Base-by-base conservation (phyloP, 2,329 filamentous ascomycete species). In the Cercospora janseana region DNA sequence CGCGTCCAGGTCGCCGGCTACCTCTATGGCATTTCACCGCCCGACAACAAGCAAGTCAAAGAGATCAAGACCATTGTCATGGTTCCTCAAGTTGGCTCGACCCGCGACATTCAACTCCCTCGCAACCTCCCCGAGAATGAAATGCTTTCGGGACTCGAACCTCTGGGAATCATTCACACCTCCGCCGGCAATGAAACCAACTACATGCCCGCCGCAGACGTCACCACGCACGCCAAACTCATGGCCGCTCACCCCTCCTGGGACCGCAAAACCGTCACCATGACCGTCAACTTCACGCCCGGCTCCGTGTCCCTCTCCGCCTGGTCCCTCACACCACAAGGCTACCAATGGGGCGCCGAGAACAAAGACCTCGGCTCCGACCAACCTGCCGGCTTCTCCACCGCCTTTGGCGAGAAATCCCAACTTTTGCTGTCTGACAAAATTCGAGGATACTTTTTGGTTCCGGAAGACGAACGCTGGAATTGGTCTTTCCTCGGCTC, bases 401-500 rank as follows among this genome's bases (percentile, higher is more conserved):
- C 65, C 1, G 53, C 47, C 10, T 95, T 97, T 81, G 93, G 93
- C 45, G 87, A 94, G 71, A 97, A 97, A 75, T 90, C 89, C 61
- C 95, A 98, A 74, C 76, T 98, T 48, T 75, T 98, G 21, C 80
- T 98, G 46, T 94, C 88, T 58, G 92, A 96, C 63, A 88, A 91
- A 69, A 95, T 96, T 69, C 83, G 87, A 61, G 94, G 93, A 21
- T 97, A 91, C 76, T 98, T 98, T 82, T 75, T 98, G 48, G 90
- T 97, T 16, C 93, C 93, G 0, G 91, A 96, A 65, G 85, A 86
- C 47, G 85, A 86, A 54, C 79, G 86, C 54, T 98, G 93, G 93
- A 98, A 98, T 72, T 98, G 96, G 75, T 93, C 87, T 70, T 98
- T 98, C 78, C 89, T 97, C 84, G 93, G 93, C 48, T 89, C 85